Percentiles rank a stretch among this genome's conserved stretches.
phyloP scores from a whole-genome alignment of 306 rosid genomes.

The Cyamopsis tetragonoloba region DNA sequence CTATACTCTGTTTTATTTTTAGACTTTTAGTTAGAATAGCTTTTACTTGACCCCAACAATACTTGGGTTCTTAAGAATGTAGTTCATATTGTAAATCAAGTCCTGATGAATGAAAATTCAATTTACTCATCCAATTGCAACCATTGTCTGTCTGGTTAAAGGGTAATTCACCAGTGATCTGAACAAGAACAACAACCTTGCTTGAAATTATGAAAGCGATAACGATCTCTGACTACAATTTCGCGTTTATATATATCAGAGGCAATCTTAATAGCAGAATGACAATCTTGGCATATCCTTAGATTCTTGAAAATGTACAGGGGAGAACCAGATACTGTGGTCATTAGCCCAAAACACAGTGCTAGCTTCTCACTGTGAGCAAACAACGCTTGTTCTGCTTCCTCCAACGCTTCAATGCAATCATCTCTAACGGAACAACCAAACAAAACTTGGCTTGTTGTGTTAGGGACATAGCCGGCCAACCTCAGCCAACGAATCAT shows the following conservation, averaged over 20 bases:
- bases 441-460: constrained; percentile 49
- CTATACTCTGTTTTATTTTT: not conserved
- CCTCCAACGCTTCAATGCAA: constrained; percentile 48
- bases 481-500: constrained; percentile 53
- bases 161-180: constrained; percentile 56
- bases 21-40: not conserved
- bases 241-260: constrained; percentile 51
- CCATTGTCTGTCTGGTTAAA: not conserved
- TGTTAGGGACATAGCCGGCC: constrained; percentile 64
- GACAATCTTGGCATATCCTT: constrained; percentile 69
- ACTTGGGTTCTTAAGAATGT: not conserved
- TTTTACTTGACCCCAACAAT: not conserved
- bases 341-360: constrained; percentile 66
- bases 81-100: not conserved
- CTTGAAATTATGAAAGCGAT: constrained; percentile 69
- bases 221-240: constrained; percentile 69
- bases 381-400: constrained; percentile 62
- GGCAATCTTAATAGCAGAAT: constrained; percentile 66
- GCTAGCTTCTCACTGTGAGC: constrained; percentile 77
- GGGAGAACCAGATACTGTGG: constrained; percentile 49
- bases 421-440: constrained; percentile 33
- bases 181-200: constrained; percentile 75
- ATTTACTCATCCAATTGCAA: not conserved
- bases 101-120: constrained; percentile 3
- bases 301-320: constrained; percentile 63